phyloP scores from a whole-genome alignment of 805 yeast species.

The Wickerhamiella kazuoi region DNA sequence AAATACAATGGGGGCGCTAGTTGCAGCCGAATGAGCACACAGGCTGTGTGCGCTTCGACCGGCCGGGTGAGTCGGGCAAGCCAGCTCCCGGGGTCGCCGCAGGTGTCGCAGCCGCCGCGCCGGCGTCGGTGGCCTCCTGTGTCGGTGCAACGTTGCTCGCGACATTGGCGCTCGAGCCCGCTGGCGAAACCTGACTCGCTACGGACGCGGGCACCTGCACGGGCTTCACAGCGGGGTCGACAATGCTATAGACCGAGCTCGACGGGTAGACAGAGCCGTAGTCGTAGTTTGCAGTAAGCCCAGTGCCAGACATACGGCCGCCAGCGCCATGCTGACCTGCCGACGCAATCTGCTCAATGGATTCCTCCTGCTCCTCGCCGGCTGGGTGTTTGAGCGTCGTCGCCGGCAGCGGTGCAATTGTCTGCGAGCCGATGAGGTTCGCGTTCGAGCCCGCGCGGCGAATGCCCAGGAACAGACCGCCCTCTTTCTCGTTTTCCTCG shows the following conservation, averaged over 20 bases:
- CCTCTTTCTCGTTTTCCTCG: slow-evolving; percentile 41
- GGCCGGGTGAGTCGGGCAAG: too few species aligned
- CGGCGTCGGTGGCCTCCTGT: too few species aligned
- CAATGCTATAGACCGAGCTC: slow-evolving; percentile 12
- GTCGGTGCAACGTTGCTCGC: background rate
- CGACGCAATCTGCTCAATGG: slow-evolving; percentile 26
- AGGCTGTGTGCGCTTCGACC: too few species aligned
- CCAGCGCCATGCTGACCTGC: slow-evolving; percentile 50
- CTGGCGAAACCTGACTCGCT: slow-evolving; percentile 1
- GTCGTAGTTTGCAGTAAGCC: slow-evolving; percentile 14
- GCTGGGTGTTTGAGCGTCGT: slow-evolving; percentile 68
- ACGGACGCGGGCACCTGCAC: slow-evolving; percentile 10
- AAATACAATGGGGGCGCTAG: too few species aligned
- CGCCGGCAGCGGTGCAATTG: slow-evolving; percentile 65
- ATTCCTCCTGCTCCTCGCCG: slow-evolving; percentile 40
- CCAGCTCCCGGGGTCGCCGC: too few species aligned
- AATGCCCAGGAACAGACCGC: slow-evolving; percentile 49
- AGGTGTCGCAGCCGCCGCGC: too few species aligned
- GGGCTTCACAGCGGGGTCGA: slow-evolving; percentile 15
- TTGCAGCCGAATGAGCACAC: too few species aligned
- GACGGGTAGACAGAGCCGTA: slow-evolving; percentile 9
- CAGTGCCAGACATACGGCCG: slow-evolving; percentile 6
- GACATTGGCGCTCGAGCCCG: background rate
- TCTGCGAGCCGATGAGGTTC: slow-evolving; percentile 16
- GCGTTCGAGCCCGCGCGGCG: slow-evolving; percentile 19